Evolutionary conservation across 768 basidiomycete species (phyloP), one percentile per base, ranked within the genome.

Genomic region (Suillus luteus): DNA sequence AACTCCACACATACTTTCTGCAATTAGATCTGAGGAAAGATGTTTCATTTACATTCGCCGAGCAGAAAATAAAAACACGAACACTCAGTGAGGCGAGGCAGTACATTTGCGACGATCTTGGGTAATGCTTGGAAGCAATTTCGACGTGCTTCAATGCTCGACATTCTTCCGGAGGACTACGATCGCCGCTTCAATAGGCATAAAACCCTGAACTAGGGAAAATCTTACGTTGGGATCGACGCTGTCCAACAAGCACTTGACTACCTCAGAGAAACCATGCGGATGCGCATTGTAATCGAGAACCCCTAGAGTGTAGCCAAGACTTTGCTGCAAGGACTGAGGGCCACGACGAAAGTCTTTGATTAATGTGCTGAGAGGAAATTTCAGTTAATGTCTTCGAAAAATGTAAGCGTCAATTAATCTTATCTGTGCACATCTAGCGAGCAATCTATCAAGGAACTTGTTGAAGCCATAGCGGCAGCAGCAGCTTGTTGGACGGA

Each of bases 401-500:
- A 43, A 61, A 67, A 69, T 59, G 65, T 54, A 49, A 48, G 61
- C 41, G 27, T 57, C 63, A 68, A 41, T 61, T 65, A 41, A 54
- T 87, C 94, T 83, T 76, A 96, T 95, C 90, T 94, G 69, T 81
- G 74, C 46, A 95, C 80, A 63, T 86, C 81, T 24, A 70, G 68
- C 3, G 86, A 84, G 68, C 87, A 90, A 68, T 94, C 88, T 37
- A 82, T 79, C 1, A 93, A 80, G 62, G 79, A 79, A 73, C 93
- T 95, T 63, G 92, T 76, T n/a, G 82, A 74, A 3, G 84, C 82
- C 79, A 93, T 83, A 7, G 91, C 89, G 31, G 72, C 74, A 14
- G 93, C 90, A 40, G 90, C 92, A 9, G 89, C 86, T 68, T 91
- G 87, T 75, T 96, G 96, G 3, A 91, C 91, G 17, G 75, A 70